Base-by-base conservation (phyloP, 169 alveolate species). In the Plasmodium berghei region DNA sequence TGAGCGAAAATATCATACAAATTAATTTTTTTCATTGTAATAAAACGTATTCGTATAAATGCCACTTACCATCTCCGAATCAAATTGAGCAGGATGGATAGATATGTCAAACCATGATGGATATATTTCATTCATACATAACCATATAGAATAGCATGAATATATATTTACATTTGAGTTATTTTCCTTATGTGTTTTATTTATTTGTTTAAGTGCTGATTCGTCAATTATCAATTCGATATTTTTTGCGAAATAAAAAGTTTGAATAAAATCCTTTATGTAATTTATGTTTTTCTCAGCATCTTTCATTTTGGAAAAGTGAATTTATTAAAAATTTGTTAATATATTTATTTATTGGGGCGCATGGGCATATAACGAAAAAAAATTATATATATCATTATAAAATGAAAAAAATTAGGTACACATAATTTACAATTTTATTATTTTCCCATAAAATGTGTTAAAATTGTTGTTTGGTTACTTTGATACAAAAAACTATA, bases 21-120 rank as follows among this genome's bases (percentile, higher is more conserved):
- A 2, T 14, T 52, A 3, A 9, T 2, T 14, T 52, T 52, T 52
- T 14, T 14, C 18, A 52, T 52, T 34, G 42, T 34, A 34, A 34
- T 34, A 34, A 24, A 18, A 40, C 58, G 20, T 59, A 40, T 45
- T 24, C 46, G 64, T 22, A 9, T 61, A 24, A 12, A 45, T 20
- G 61, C n/a, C 48, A 42, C 72, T 80, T 62, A 80, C 90, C 58
- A 67, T 16, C 46, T 80, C 90, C 28, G 72, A 62, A 40, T 80
- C 85, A 80, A 80, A 80, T 40, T 80, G 90, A 54, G 90, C 90
- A n/a, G 90, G 90, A 72, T 80, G 90, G 22, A 80, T 80, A 5
- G 90, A 80, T 18, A 80, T 64, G 61, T 80, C 90, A 67, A 80
- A 80, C 90, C 90, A 80, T 22, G 90, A 64, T 20, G 90, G 90